A percentile compares a stretch with the other conserved stretches of the same genome.
phyloP scores from a whole-genome alignment of 352 stramenopile genomes.

The Globisporangium paroecandrum region DNA sequence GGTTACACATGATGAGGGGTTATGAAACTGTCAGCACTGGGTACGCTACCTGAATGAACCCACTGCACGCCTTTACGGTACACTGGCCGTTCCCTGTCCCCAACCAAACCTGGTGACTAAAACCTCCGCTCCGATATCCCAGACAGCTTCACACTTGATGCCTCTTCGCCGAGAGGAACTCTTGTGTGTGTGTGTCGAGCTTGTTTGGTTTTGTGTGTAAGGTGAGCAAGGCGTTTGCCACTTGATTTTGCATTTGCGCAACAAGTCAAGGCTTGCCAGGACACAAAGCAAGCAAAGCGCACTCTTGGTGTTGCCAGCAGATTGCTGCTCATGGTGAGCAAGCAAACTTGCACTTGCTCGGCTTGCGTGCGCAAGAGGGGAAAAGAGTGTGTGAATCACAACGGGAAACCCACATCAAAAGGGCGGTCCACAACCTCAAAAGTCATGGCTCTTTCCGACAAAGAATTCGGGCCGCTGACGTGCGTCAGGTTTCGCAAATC shows the following conservation, averaged over 20 bases:
- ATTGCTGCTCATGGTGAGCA: constrained; percentile 1
- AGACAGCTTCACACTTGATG: neutral
- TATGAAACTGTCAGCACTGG: neutral
- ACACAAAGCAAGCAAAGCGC: neutral
- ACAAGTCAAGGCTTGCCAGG: neutral
- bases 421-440: neutral
- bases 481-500: neutral
- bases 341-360: neutral
- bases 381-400: neutral
- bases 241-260: neutral
- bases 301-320: neutral
- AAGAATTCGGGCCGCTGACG: neutral
- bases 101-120: too few species aligned
- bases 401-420: neutral
- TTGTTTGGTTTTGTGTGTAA: neutral
- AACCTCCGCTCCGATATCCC: neutral
- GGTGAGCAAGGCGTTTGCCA: neutral
- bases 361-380: neutral
- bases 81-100: neutral
- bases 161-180: neutral
- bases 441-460: neutral
- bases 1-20: neutral
- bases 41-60: neutral
- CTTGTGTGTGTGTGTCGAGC: neutral
- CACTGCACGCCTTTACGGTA: neutral